Base-by-base conservation (phyloP, 768 basidiomycete genomes). In the Infundibulicybe gibba region DNA sequence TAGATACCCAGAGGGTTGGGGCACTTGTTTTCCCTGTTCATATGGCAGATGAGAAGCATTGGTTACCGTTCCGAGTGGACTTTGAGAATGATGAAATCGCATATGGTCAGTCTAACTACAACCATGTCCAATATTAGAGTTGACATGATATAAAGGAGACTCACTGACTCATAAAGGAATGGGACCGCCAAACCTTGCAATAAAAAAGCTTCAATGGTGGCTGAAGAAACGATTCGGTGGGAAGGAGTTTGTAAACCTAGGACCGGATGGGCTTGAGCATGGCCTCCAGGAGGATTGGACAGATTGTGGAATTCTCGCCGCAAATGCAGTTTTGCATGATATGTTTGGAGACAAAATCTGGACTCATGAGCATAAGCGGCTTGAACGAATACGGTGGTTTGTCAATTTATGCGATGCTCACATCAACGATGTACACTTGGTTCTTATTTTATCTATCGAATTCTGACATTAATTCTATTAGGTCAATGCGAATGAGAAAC, bases 191-290 rank as follows among this genome's bases (percentile, higher is more conserved):
- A 50, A 11, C 21, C 19, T 32, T 33, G 15, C 43, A 34, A 2
- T 47, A 41, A 30, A 17, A 43, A 47, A 47, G 32, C 33, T 50
- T 2, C 45, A 50, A 31, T 47, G 25, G 20, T 50, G 45, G 49
- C 35, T 50, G 39, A 30, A 43, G 33, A 41, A 21, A 20, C 30
- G 40, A 13, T 50, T 47, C 15, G 3, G 21, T 20, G 13, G 11
- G 4, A 15, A n/a, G n/a, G n/a, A 31, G 17, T 50, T 47, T 32
- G 33, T 3, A 6, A 25, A 35, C 15, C 11, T 20, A 11, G 49
- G 49, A n/a, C n/a, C n/a, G 16, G 35, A 50, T 20, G 13, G 16
- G 14, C 30, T 50, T 14, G 17, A 41, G 6, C 49, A 50, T 42
- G 49, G 49, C 9, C 15, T 10, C 13, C 49, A 50, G 40, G 25